Base-by-base conservation (phyloP, 2,329 filamentous ascomycete genomes). In the Fusarium sp. region DNA sequence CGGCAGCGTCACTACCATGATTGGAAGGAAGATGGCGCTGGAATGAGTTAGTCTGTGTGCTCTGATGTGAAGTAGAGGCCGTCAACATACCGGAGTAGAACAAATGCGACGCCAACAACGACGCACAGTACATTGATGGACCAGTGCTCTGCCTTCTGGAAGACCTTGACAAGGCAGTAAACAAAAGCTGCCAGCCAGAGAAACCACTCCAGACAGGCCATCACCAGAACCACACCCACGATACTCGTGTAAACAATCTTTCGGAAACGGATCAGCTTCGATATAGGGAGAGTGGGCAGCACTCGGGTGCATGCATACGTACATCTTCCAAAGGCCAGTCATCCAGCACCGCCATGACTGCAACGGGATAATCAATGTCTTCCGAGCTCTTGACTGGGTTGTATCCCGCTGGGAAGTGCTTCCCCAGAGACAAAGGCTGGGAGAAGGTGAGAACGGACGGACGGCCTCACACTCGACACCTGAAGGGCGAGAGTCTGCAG, bases 111-210 rank as follows among this genome's bases (percentile, higher is more conserved):
- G 56, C 92, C 92, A 77, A 98, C 92, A 22, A 95, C 77, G 10
- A 95, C 84, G n/a, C 95, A 92, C 58, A 98, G 86, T 6, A 95
- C 82, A 69, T 91, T 91, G 70, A 97, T 93, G 50, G 93, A 95
- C 91, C 93, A 95, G 80, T 95, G 93, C 78, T 97, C 94, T 22
- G 96, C 95, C 82, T 98, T 98, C 74, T 91, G 87, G 79, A 93
- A 98, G 33, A 96, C 95, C 82, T 98, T 98, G 80, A 91, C 85
- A 2, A 98, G 86, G 81, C 96, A 98, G 84, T 98, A 98, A 72
- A 97, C 81, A 80, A 98, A 98, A 5, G 96, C 95, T n/a, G 93
- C 91, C 45, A 98, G 88, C 95, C 95, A 98, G 16, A 98, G 89
- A 70, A 98, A 91, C 95, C 97, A 98, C 85, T 98, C 96, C 10